Conservation (phyloP, 306 rosid species). For the Macrotyloma uniflorum region DNA sequence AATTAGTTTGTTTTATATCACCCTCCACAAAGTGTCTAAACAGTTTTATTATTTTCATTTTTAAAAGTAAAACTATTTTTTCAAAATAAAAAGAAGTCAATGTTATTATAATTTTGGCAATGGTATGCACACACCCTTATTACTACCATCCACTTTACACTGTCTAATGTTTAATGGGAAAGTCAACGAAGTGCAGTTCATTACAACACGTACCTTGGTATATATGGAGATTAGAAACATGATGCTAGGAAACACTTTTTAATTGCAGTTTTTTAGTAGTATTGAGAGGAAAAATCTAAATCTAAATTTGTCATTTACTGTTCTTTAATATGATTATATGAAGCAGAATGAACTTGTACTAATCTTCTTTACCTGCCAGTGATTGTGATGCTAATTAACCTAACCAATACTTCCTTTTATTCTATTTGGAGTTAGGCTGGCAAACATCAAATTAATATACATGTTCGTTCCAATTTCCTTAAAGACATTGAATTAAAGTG, state of each 20-base stretch:
- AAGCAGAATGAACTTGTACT: background rate
- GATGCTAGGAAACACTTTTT: background rate
- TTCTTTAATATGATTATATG: background rate
- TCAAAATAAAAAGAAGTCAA: background rate
- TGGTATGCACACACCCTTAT: background rate
- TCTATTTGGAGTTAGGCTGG: no score
- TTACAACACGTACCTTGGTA: background rate
- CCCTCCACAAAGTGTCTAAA: background rate
- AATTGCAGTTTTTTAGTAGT: background rate
- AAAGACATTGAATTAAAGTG: no score
- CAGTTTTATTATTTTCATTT: background rate
- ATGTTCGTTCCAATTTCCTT: no score
- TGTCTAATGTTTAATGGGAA: background rate
- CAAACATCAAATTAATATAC: no score
- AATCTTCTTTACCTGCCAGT: constrained; percentile 17
- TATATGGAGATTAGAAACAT: background rate
- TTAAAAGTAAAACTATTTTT: background rate
- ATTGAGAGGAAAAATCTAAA: no score
- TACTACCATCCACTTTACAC: background rate
- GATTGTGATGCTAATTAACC: constrained; percentile 21
- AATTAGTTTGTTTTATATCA: no score
- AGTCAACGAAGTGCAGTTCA: background rate
- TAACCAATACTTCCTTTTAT: no score
- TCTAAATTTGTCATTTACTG: background rate
- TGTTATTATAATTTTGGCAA: background rate